phyloP scores from a whole-genome alignment of 495 filamentous ascomycete species.

The Hypoxylon lienhwacheense region DNA sequence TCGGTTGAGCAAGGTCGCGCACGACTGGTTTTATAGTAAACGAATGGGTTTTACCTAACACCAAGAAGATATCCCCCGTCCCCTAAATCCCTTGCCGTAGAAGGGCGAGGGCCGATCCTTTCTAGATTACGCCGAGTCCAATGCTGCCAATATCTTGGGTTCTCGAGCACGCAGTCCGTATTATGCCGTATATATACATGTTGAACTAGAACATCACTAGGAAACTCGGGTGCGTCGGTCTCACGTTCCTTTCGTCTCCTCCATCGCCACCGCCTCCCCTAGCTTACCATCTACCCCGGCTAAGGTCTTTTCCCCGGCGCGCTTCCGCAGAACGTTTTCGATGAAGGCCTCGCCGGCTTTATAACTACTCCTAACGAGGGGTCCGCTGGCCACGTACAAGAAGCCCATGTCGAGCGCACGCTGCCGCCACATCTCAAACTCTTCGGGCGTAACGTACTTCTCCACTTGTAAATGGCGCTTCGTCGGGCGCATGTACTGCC shows the following conservation, averaged over 20 bases:
- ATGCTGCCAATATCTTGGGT: not conserved
- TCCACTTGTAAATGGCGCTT: constrained; percentile 96
- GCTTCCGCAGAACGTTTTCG: constrained; percentile 94
- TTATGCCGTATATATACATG: constrained; percentile 21
- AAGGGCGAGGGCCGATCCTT: not conserved
- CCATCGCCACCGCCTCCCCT: constrained; percentile 28
- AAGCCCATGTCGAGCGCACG: constrained; percentile 94
- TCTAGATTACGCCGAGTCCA: constrained; percentile 23
- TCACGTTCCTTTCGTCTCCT: constrained; percentile 20
- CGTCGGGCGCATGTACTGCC: constrained; percentile 98
- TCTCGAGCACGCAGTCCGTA: not conserved
- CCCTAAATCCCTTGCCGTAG: not conserved
- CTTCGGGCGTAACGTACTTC: constrained; percentile 86
- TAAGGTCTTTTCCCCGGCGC: constrained; percentile 53
- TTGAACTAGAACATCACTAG: constrained; percentile 7
- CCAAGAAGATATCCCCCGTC: no score
- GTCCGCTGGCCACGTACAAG: constrained; percentile 91
- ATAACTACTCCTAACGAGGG: constrained; percentile 89
- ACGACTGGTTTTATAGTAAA: constrained; percentile 2
- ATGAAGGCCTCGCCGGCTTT: constrained; percentile 99
- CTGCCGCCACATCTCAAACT: constrained; percentile 88
- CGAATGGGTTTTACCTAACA: not conserved
- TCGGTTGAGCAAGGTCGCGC: constrained; percentile 19
- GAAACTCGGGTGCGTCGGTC: not conserved
- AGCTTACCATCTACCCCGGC: constrained; percentile 19